These are phyloP conservation scores for Beta lomatogona DNA, from an alignment of 179 eudicot species.

Conservation along the genomic window DNA sequence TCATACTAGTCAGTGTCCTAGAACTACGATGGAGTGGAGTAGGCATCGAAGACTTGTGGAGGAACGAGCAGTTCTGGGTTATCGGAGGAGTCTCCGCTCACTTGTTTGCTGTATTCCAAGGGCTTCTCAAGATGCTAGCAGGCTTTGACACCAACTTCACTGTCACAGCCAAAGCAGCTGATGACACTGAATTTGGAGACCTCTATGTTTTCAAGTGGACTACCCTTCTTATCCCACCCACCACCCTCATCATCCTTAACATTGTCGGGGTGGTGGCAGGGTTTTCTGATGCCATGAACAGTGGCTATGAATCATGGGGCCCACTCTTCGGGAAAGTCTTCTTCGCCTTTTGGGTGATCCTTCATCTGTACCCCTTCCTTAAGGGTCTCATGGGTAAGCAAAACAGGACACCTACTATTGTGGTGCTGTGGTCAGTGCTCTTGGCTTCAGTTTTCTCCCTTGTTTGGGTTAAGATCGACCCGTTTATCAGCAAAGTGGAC, in stretches of 20 bases:
- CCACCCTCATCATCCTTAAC: constrained; percentile 50
- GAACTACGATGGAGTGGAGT: constrained; percentile 57
- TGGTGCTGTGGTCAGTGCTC: constrained; percentile 39
- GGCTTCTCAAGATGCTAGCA: constrained; percentile 47
- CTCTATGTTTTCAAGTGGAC: constrained; percentile 54
- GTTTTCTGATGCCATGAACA: constrained; percentile 50
- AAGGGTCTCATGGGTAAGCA: constrained; percentile 60
- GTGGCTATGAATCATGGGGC: constrained; percentile 53
- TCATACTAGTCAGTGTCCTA: constrained; percentile 44
- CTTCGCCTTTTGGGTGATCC: constrained; percentile 51
- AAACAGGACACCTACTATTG: constrained; percentile 52
- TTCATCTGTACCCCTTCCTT: constrained; percentile 51
- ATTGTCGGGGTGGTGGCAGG: constrained; percentile 55
- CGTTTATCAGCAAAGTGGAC: constrained; percentile 38
- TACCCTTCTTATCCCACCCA: constrained; percentile 53
- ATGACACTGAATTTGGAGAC: constrained; percentile 48
- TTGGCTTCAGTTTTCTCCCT: constrained; percentile 58
- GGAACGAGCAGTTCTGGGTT: constrained; percentile 59
- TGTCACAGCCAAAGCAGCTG: constrained; percentile 49
- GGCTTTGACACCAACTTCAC: constrained; percentile 56
- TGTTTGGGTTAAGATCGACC: constrained; percentile 57
- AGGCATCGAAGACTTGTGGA: constrained; percentile 50
- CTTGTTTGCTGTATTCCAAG: constrained; percentile 56
- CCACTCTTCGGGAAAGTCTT: constrained; percentile 54
- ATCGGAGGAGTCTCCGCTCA: constrained; percentile 56